Percentiles rank a stretch among this genome's conserved stretches.
These are phyloP conservation scores for Glebionis coronaria DNA, from an alignment of 129 eudicot species.

Conservation along the genomic window DNA sequence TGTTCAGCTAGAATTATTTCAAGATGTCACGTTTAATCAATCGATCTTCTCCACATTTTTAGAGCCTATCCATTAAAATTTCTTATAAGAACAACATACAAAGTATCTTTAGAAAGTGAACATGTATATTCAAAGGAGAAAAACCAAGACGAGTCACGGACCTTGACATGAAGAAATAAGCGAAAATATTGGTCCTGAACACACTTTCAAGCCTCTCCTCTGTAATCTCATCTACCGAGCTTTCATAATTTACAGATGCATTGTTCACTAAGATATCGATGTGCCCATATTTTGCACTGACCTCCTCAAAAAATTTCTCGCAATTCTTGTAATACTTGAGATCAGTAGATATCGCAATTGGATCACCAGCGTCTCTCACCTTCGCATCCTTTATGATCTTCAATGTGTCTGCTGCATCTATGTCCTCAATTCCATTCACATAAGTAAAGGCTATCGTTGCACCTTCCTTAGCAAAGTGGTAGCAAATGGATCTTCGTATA, in stretches of 20 bases:
- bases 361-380: constrained; percentile 49
- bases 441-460: constrained; percentile 87
- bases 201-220: constrained; percentile 68
- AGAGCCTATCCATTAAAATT: too few species aligned
- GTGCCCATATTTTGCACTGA: constrained; percentile 42
- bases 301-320: constrained; percentile 59
- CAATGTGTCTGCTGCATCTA: constrained; percentile 59
- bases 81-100: too few species aligned
- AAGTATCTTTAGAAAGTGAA: neutral
- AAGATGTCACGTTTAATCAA: too few species aligned
- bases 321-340: constrained; percentile 68
- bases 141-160: neutral
- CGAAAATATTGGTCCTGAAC: constrained; percentile 71
- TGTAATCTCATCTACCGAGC: constrained; percentile 61
- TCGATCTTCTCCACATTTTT: too few species aligned
- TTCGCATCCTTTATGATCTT: constrained; percentile 42
- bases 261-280: constrained; percentile 69
- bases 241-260: constrained; percentile 60
- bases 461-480: constrained; percentile 62
- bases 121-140: neutral
- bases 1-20: too few species aligned
- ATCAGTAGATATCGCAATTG: constrained; percentile 54
- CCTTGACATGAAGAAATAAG: constrained; percentile 65
- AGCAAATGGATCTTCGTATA: constrained; percentile 71
- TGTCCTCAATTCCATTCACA: constrained; percentile 71